Base-by-base conservation (phyloP, 371 early-diverging fungal genomes). In the Smittium culicis region DNA sequence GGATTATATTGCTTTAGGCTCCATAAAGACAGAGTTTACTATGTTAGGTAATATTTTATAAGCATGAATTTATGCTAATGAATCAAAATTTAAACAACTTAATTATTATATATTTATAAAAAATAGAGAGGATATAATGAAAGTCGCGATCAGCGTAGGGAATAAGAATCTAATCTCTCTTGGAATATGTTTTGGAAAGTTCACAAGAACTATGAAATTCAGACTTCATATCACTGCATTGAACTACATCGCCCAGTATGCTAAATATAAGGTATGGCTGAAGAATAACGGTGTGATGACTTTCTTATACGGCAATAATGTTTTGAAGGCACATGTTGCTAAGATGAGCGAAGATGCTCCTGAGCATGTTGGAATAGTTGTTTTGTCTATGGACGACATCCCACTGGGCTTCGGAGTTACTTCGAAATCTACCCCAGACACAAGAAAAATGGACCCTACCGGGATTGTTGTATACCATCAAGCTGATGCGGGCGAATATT, bases 241-340 rank as follows among this genome's bases (percentile, higher is more conserved):
- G 67, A 92, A 94, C 66, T 81, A 89, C 69, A 83, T 99, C 58
- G 89, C 92, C 32, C 94, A 91, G 78, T 98, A 96, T 77, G 95
- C 97, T 29, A 88, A 35, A 83, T 85, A 90, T 81, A 93, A 94
- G 79, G 88, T 99, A 56, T 99, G 99, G 97, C 88, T 99, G 64
- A 99, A 99, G 80, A 92, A 93, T 54, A 94, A 90, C 75, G 99
- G 99, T 68, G 99, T 99, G 79, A 99, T 98, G 99, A 92, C 97
- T 28, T 97, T 91, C 82, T 74, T 99, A 71, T 99, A 99, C 76
- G 99, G 99, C 34, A 99, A 99, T 84, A 93, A 99, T 76, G 86
- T 99, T 34, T 87, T 98, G 67, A 99, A 96, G 80, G 95, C 97
- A 28, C 99, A 99, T 77, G 79, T 99, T 67, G 92, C 92, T 45